A percentile compares a stretch with the other conserved stretches of the same genome.
Conservation (phyloP, 2,329 filamentous ascomycete genomes). For the Septoria petroselini region DNA sequence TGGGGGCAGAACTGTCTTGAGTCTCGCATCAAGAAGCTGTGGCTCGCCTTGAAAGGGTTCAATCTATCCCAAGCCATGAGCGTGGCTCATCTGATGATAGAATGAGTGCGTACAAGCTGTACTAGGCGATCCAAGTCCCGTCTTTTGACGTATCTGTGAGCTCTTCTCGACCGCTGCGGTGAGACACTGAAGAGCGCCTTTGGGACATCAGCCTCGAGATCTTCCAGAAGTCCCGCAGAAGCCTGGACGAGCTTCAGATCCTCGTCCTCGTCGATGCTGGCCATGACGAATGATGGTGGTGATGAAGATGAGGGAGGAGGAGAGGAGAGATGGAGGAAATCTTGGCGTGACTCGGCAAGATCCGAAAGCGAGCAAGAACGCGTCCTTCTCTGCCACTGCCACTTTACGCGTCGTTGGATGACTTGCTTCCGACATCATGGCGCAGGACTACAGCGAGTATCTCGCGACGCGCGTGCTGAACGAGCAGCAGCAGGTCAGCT, state of each 20-base stretch:
- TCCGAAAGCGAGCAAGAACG: slow-evolving; percentile 1
- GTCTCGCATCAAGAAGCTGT: slow-evolving; percentile 81
- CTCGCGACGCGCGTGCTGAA: slow-evolving; percentile 73
- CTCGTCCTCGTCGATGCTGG: slow-evolving; percentile 39
- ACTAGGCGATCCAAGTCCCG: slow-evolving; percentile 43
- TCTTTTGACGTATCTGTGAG: slow-evolving; percentile 41
- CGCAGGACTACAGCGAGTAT: slow-evolving; percentile 63
- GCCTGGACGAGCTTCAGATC: slow-evolving; percentile 47
- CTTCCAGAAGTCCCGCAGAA: slow-evolving; percentile 37
- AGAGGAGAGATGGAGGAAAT: background rate
- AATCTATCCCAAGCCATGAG: slow-evolving; percentile 48
- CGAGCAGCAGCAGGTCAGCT: slow-evolving; percentile 79
- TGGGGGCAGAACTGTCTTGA: slow-evolving; percentile 70
- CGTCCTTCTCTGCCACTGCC: slow-evolving; percentile 4
- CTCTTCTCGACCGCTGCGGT: slow-evolving; percentile 26
- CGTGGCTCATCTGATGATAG: background rate
- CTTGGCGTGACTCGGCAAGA: slow-evolving; percentile 3
- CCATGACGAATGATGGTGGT: slow-evolving; percentile 14
- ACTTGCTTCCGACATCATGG: slow-evolving; percentile 33
- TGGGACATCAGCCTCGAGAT: slow-evolving; percentile 45
- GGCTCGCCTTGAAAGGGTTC: slow-evolving; percentile 94
- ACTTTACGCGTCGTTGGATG: slow-evolving; percentile 8
- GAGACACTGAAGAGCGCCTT: slow-evolving; percentile 41
- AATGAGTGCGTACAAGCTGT: slow-evolving; percentile 32
- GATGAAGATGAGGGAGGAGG: background rate